Evolutionary conservation across 495 filamentous ascomycete species (phyloP), one percentile per base, ranked within the genome.

Genomic region (Daldinia childiae): DNA sequence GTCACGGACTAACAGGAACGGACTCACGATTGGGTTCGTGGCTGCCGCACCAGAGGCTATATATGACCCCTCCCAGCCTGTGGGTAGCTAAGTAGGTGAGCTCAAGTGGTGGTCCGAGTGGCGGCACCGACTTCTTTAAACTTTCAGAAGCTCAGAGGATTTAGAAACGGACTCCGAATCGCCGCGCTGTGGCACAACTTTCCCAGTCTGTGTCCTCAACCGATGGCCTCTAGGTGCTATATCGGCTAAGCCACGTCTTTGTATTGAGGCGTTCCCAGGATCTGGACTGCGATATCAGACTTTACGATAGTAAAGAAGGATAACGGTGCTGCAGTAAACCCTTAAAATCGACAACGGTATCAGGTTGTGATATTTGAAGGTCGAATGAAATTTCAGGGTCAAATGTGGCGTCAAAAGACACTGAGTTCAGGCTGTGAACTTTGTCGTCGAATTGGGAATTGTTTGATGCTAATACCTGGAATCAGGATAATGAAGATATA

Each of bases 21-120:
- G 32, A 19, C 45, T 26, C 61, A 51, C 68, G 71, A 74, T 69
- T 74, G 52, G 67, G 71, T 76, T 76, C 34, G 61, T 45, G 39
- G 19, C 57, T 71, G 45, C 59, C 57, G 51, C 19, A 63, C 21
- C 58, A 64, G 36, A 68, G 51, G 63, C 51, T 64, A 17, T 58
- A 27, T 48, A 17, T 36, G 21, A 21, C 51, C 51, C 51, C 48
- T 45, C 26, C n/a, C 43, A 43, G 39, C 27, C 26, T 63, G 24
- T 15, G 62, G 14, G 52, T 57, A 32, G 17, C 7, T 26, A 30
- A 19, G 15, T 15, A 6, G 26, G 32, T 34, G n/a, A 50, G 60
- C 45, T 43, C 7, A 34, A 29, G 12, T 64, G 54, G 64, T 63
- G 51, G 58, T 64, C 52, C 45, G 36, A 55, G 64, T 64, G 43